Percentiles rank a stretch among this genome's conserved stretches.
These are phyloP conservation scores for Rhizoctonia solani DNA, from an alignment of 1,284 basidiomycete species.

Conservation along the genomic window DNA sequence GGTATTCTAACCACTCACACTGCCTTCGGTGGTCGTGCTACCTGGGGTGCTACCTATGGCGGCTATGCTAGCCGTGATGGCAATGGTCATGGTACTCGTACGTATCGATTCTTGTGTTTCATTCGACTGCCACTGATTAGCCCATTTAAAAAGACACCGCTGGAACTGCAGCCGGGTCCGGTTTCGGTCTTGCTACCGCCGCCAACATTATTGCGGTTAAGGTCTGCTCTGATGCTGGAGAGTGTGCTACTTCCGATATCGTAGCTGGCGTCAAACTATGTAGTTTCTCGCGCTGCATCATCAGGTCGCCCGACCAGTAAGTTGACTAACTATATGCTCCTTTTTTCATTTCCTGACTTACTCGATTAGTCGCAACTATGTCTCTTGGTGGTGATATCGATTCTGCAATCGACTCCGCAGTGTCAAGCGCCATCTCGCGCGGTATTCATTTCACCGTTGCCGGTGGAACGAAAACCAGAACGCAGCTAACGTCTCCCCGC, in stretches of 20 bases:
- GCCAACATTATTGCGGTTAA: slow-evolving; percentile 95
- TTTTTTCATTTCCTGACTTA: not conserved
- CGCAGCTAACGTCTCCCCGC: slow-evolving; percentile 45
- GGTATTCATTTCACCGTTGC: slow-evolving; percentile 96
- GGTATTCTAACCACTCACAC: slow-evolving; percentile 30
- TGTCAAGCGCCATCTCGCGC: slow-evolving; percentile 63
- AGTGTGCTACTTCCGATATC: slow-evolving; percentile 96
- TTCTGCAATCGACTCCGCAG: slow-evolving; percentile 36
- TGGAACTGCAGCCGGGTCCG: slow-evolving; percentile 55
- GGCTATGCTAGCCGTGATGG: slow-evolving; percentile 29
- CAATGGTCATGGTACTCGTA: slow-evolving; percentile 37
- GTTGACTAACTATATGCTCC: not conserved
- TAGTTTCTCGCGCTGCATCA: slow-evolving; percentile 54
- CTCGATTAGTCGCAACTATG: slow-evolving; percentile 34
- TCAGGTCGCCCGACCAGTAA: slow-evolving; percentile 5
- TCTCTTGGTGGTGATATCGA: slow-evolving; percentile 33
- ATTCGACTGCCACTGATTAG: no score
- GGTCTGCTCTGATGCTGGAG: slow-evolving; percentile 92
- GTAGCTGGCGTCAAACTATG: slow-evolving; percentile 84
- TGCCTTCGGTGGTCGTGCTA: slow-evolving; percentile 36
- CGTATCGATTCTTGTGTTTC: not conserved
- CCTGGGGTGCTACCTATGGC: slow-evolving; percentile 36
- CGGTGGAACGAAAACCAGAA: slow-evolving; percentile 73
- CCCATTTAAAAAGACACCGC: slow-evolving; percentile 44
- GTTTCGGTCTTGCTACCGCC: slow-evolving; percentile 93